Base-by-base conservation (phyloP, 768 basidiomycete species). In the Dioszegia hungarica region DNA sequence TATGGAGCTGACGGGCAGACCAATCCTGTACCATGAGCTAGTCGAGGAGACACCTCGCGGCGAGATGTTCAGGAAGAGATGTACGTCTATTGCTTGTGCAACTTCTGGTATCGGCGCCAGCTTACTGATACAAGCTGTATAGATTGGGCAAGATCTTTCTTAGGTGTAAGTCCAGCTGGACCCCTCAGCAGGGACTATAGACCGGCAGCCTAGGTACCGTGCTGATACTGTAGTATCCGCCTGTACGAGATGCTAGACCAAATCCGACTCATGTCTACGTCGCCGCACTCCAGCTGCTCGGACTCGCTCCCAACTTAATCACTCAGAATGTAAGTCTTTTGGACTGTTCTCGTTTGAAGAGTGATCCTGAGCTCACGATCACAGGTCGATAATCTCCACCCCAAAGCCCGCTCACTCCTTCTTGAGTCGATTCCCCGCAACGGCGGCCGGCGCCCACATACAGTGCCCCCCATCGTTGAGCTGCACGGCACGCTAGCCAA, bases 381-480 rank as follows among this genome's bases (percentile, higher is more conserved):
- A 75, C 75, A 81, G 73, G 93, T 98, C n/a, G 94, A 98, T 68
- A 92, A 91, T 1, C 82, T 98, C 5, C 93, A 97, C 68, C 85
- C 85, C 49, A 90, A 89, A 76, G 88, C 90, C 5, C 60, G 57
- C 5, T 54, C 57, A 8, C 52, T 72, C 15, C 39, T 72, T 19
- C 46, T 56, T 2, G 50, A 48, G 14, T 22, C 44, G 4, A 20
- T 63, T 10, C 48, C 61, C 54, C 22, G 8, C 76, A 88, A 19
- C 55, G 75, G 33, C 31, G n/a, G n/a, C 76, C 77, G 27, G 9
- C 70, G 80, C 81, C 58, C 78, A 75, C 77, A 76, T 70, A 59
- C 63, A 40, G 77, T 72, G 50, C 70, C 68, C 62, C 72, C 77
- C 24, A 84, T 91, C 40, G 78, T 95, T 22, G 90, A 94, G 72